phyloP scores from a whole-genome alignment of 129 eudicot species.

The Scalesia atractyloides region DNA sequence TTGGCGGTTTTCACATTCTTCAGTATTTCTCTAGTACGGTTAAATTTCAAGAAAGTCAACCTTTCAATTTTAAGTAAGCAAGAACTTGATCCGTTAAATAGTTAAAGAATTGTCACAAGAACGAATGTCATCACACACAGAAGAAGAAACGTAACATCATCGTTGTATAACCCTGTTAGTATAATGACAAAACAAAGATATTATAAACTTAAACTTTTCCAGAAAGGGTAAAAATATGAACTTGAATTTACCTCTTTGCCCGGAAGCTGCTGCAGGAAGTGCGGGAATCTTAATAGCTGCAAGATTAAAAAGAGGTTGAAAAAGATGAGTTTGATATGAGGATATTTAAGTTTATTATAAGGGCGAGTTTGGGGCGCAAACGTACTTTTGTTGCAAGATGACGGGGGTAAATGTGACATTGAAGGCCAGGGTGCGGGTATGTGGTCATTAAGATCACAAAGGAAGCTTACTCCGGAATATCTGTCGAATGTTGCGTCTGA shows the following conservation, averaged over 20 bases:
- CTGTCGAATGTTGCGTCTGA: constrained; percentile 83
- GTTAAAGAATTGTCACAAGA: constrained; percentile 29
- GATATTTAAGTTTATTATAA: background rate
- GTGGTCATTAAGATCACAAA: constrained; percentile 93
- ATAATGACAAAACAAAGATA: background rate
- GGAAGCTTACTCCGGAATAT: constrained; percentile 75
- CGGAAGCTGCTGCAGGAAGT: constrained; percentile 99
- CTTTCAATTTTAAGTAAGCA: constrained; percentile 25
- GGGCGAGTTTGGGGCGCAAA: background rate
- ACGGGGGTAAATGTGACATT: constrained; percentile 59
- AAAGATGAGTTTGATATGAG: constrained; percentile 12
- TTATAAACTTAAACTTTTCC: no score
- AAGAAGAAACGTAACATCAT: constrained; percentile 29
- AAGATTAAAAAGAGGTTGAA: constrained; percentile 16
- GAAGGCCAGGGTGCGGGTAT: constrained; percentile 99
- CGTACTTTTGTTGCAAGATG: constrained; percentile 92
- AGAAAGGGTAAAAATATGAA: background rate
- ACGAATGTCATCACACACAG: constrained; percentile 20
- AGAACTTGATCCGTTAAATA: constrained; percentile 10
- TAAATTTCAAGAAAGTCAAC: constrained; percentile 23
- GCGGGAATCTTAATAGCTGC: constrained; percentile 94
- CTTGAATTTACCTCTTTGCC: constrained; percentile 54
- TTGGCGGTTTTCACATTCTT: background rate
- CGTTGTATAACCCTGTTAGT: constrained; percentile 33
- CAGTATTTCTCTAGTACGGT: background rate